Percentiles rank a stretch among this genome's conserved stretches.
phyloP scores from a whole-genome alignment of 306 rosid species.

The Rosa persica region DNA sequence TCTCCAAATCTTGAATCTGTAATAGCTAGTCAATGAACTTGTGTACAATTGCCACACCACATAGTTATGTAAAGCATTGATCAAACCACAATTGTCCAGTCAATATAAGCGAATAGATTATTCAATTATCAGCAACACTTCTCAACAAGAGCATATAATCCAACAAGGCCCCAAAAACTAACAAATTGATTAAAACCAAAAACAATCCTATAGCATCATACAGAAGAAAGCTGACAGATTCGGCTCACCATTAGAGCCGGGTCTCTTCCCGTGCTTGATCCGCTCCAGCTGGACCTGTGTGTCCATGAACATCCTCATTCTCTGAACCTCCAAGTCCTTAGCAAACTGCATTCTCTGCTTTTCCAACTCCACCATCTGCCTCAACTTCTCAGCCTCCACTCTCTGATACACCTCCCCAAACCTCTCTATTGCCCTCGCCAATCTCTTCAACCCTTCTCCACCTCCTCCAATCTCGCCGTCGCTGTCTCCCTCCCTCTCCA shows the following conservation, averaged over 20 bases:
- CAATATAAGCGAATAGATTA: not conserved
- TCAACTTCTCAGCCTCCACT: slow-evolving; percentile 80
- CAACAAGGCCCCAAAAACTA: slow-evolving; percentile 3
- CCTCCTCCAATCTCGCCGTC: slow-evolving; percentile 38
- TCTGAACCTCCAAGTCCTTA: slow-evolving; percentile 82
- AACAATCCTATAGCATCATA: not conserved
- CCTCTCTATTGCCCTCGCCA: slow-evolving; percentile 84
- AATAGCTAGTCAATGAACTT: not conserved
- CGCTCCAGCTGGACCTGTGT: slow-evolving; percentile 91
- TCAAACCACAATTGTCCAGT: not conserved
- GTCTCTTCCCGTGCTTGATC: slow-evolving; percentile 83
- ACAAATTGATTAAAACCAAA: not conserved
- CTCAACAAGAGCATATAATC: not conserved
- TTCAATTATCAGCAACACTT: not conserved
- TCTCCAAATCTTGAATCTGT: not conserved
- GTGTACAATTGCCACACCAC: not conserved
- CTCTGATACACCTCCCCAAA: slow-evolving; percentile 81
- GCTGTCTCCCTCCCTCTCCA: slow-evolving; percentile 49
- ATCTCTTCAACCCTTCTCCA: slow-evolving; percentile 65
- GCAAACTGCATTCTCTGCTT: slow-evolving; percentile 90
- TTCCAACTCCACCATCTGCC: slow-evolving; percentile 95
- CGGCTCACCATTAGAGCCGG: slow-evolving; percentile 68
- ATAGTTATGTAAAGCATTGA: not conserved
- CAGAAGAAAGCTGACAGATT: slow-evolving; percentile 5
- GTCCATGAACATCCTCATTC: slow-evolving; percentile 89